Evolutionary conservation across 2,329 filamentous ascomycete genomes (phyloP), one percentile per base, ranked within the genome.

Genomic region (Fusarium verticillioides): DNA sequence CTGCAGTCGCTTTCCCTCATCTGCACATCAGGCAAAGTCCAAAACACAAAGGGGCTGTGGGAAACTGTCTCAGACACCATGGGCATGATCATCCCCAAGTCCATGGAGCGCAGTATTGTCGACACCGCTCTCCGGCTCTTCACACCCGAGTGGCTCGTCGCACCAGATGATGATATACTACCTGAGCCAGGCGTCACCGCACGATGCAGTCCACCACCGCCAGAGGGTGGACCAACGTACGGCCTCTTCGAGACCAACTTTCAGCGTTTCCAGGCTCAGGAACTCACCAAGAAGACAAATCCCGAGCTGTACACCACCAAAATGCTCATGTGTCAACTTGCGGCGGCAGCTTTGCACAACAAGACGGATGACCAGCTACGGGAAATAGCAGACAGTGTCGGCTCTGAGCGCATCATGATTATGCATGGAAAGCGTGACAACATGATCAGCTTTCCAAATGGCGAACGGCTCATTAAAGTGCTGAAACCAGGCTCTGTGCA

Each of bases 261-360:
- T 66, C 93, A 96, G 83, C 91, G 95, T 9, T 96, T 95, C 78
- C 91, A 93, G 32, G 94, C 95, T 0, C 90, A 92, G 74, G 94
- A 97, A 82, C 82, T 97, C 71, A 85, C 85, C 78, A 97, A 97
- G 84, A 87, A 92, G 23, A 83, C 85, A 21, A 87, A 93, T 65
- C 83, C 86, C 2, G 83, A 85, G 2, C 84, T 85, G 10, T 96
- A 94, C 80, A 89, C 88, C 7, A 86, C 85, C 52, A 85, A 85
- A 37, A 93, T 93, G 3, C 94, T 96, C 80, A 79, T 96, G 37
- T 85, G 93, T 75, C 95, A 97, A 84, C 88, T 94, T 6, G 85
- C 94, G 57, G 95, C 94, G 2, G 93, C 92, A 0, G 93, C 90
- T 2, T 94, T 93, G 88, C 95, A 97, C 81, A 84, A 89, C 81